phyloP scores from a whole-genome alignment of 768 basidiomycete genomes.

The Xanthoconium stramineum region DNA sequence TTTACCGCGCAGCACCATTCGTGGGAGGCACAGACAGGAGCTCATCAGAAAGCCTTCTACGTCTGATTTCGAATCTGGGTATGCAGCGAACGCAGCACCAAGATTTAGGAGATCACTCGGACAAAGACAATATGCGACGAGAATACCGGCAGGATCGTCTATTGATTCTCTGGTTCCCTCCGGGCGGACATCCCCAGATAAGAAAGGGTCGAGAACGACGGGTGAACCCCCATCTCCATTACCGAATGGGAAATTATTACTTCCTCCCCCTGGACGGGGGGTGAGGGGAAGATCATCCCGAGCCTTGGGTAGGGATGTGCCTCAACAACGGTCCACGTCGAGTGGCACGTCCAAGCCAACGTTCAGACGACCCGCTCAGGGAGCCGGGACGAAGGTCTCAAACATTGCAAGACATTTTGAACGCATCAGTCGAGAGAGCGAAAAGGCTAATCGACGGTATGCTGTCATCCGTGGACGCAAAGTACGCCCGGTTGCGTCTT shows the following conservation, averaged over 20 bases:
- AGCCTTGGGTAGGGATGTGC: conserved; percentile 34
- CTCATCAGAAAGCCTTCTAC: conserved; percentile 54
- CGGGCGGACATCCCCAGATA: conserved; percentile 72
- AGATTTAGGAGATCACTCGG: conserved; percentile 54
- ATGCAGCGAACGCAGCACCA: conserved; percentile 89
- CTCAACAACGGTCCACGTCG: conserved; percentile 41
- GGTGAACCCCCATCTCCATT: conserved; percentile 37
- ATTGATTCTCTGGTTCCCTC: conserved; percentile 61
- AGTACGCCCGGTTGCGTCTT: conserved; percentile 86
- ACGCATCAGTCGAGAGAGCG: conserved; percentile 70
- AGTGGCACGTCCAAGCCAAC: conserved; percentile 42
- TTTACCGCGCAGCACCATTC: conserved; percentile 35
- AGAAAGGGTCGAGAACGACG: conserved; percentile 40
- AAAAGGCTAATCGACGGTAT: conserved; percentile 74
- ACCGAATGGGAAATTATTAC: conserved; percentile 20
- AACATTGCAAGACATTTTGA: conserved; percentile 92
- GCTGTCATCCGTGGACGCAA: conserved; percentile 83
- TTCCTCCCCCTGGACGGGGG: conserved; percentile 33
- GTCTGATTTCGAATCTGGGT: conserved; percentile 89
- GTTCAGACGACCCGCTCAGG: conserved; percentile 50
- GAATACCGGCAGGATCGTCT: conserved; percentile 40
- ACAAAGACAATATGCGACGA: conserved; percentile 45
- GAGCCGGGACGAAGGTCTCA: conserved; percentile 68
- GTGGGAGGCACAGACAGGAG: conserved; percentile 47
- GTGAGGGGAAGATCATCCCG: conserved; percentile 37